Base-by-base conservation (phyloP, 208 protist species). In the Leishmania gerbilli region DNA sequence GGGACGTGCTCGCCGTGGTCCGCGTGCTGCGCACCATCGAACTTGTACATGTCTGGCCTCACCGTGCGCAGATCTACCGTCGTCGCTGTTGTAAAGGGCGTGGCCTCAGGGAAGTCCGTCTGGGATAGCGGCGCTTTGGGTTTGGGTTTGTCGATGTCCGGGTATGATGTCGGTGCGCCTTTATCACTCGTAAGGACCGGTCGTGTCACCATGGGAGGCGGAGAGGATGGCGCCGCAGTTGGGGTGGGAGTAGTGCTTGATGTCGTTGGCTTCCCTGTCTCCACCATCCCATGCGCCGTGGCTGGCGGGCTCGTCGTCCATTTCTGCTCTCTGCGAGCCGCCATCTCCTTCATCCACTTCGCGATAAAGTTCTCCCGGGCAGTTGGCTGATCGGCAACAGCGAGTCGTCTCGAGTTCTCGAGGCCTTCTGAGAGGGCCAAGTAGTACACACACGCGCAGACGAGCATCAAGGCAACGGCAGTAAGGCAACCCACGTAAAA, bases 1-100 rank as follows among this genome's bases (percentile, higher is more conserved):
- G 85, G 84, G 71, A 27, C 31, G 24, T 77, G 65, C 80, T 84
- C 89, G 49, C 86, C 88, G 3, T 47, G 0, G 0, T n/a, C 9
- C n/a, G 8, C 13, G 2, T 31, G n/a, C 24, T 17, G n/a, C n/a
- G 15, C 3, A 8, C 2, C 1, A 17, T 21, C 13, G 1, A 6
- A 19, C n/a, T 31, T 40, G n/a, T 62, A 62, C 7, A 65, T 40
- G 3, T 37, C 3, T 3, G n/a, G 60, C 8, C n/a, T 19, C 9
- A 19, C 11, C 0, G 60, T 65, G n/a, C n/a, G 60, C n/a, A 37
- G n/a, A 37, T 34, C 60, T 37, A 24, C 60, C 3, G 60, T 5
- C 6, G 11, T 40, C 11, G 60, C 37, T 3, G n/a, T 13, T 17
- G n/a, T 65, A 11, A 37, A 21, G 19, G n/a, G n/a, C 11, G 60